phyloP scores from a whole-genome alignment of 2,329 filamentous ascomycete species.

The Tolypocladium paradoxum region DNA sequence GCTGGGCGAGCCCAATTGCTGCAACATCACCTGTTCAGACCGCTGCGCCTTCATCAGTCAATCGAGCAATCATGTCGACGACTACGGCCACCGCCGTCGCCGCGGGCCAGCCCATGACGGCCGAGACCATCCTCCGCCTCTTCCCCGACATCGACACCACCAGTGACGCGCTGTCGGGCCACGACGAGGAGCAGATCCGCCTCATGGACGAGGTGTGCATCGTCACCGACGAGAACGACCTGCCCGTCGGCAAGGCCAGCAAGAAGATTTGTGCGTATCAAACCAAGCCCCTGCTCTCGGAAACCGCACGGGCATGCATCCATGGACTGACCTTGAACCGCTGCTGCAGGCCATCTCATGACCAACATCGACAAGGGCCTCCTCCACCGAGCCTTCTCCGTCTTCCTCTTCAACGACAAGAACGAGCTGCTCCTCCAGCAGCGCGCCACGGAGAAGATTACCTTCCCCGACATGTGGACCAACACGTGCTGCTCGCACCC shows the following conservation, averaged over 20 bases:
- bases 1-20: neutral
- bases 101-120: constrained; percentile 58
- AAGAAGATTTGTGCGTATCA: constrained; percentile 79
- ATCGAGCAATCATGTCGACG: constrained; percentile 3
- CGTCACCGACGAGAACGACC: constrained; percentile 83
- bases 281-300: neutral
- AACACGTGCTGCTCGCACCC: constrained; percentile 99
- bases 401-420: constrained; percentile 92
- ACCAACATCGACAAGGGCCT: constrained; percentile 95
- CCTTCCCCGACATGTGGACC: constrained; percentile 98
- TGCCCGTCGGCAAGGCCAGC: constrained; percentile 88
- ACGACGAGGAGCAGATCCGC: constrained; percentile 95
- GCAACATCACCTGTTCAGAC: neutral
- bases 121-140: constrained; percentile 73
- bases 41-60: neutral
- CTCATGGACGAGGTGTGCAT: constrained; percentile 99
- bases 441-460: constrained; percentile 93
- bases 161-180: constrained; percentile 70
- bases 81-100: constrained; percentile 27
- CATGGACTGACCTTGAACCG: neutral
- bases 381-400: constrained; percentile 92
- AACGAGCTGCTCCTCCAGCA: constrained; percentile 92
- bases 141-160: constrained; percentile 74
- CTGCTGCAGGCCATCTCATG: constrained; percentile 77
- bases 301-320: neutral